phyloP scores from a whole-genome alignment of 2,329 filamentous ascomycete species.

The Apiospora malaysiana region DNA sequence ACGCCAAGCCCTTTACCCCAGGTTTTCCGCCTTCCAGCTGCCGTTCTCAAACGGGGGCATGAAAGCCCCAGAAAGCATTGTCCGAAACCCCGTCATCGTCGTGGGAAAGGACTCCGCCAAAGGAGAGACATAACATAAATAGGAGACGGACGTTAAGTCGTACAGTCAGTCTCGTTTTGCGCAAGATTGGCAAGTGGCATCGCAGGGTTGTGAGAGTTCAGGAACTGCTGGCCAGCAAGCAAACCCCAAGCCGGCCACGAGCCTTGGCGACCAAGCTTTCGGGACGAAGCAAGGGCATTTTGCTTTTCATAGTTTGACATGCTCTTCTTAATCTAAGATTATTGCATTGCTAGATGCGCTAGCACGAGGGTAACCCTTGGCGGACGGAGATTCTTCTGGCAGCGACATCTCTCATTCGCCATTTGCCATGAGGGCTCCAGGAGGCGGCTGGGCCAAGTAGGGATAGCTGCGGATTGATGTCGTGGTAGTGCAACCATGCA shows the following conservation, averaged over 20 bases:
- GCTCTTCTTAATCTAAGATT: background rate
- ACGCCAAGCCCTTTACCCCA: conserved; percentile 17
- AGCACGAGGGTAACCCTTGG: background rate
- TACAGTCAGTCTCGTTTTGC: too few species aligned
- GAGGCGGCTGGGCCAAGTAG: conserved; percentile 2
- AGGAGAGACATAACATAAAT: too few species aligned
- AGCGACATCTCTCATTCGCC: background rate
- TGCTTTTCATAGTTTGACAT: background rate
- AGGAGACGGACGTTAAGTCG: background rate
- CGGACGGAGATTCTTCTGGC: background rate
- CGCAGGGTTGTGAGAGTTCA: background rate
- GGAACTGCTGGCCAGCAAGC: background rate
- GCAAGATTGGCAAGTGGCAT: background rate
- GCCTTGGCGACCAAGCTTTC: background rate
- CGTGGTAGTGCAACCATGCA: too few species aligned
- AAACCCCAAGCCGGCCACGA: background rate
- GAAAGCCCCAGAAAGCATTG: background rate
- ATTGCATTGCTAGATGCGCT: background rate
- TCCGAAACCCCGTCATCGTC: background rate
- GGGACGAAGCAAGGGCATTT: background rate
- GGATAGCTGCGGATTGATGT: conserved; percentile 7
- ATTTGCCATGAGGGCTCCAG: background rate
- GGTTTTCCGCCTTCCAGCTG: background rate
- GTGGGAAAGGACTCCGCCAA: background rate
- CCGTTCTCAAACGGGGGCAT: background rate